Evolutionary conservation across 345 rosid genomes (phyloP).

Genomic region (Lepidium sativum): DNA sequence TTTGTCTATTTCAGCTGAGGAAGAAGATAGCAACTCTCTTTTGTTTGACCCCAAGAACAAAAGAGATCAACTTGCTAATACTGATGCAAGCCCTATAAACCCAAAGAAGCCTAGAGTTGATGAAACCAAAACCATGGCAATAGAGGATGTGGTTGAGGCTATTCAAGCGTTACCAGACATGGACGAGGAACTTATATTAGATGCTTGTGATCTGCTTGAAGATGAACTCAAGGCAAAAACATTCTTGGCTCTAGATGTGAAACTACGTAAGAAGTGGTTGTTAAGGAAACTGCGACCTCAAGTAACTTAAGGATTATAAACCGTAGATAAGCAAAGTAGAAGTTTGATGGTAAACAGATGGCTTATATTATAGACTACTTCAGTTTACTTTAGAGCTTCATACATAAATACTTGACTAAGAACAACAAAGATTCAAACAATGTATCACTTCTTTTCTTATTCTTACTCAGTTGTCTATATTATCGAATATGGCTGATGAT

Average conservation of each 20-base stretch:
- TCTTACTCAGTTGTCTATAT: slow-evolving; percentile 28
- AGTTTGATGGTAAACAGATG: slow-evolving; percentile 1
- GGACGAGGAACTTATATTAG: slow-evolving; percentile 82
- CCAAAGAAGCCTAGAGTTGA: slow-evolving; percentile 35
- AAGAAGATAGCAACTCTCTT: slow-evolving; percentile 32
- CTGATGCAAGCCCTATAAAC: slow-evolving; percentile 19
- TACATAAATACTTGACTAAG: slow-evolving; percentile 8
- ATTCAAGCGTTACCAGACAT: slow-evolving; percentile 68
- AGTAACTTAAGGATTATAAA: slow-evolving; percentile 9
- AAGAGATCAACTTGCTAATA: slow-evolving; percentile 34
- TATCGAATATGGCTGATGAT: slow-evolving; percentile 42
- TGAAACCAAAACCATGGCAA: slow-evolving; percentile 31
- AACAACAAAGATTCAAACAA: slow-evolving; percentile 21
- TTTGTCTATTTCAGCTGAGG: slow-evolving; percentile 30
- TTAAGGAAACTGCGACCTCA: slow-evolving; percentile 65
- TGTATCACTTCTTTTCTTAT: not conserved
- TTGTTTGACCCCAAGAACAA: slow-evolving; percentile 32
- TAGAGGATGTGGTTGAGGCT: slow-evolving; percentile 57
- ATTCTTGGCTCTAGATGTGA: slow-evolving; percentile 67
- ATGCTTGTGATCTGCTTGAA: slow-evolving; percentile 83
- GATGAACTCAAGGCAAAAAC: slow-evolving; percentile 76
- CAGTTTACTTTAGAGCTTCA: slow-evolving; percentile 11
- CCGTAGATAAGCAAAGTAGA: not conserved
- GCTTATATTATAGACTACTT: slow-evolving; percentile 10
- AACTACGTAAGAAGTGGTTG: slow-evolving; percentile 72